phyloP scores from a whole-genome alignment of 345 rosid species.

The Balakata baccata region DNA sequence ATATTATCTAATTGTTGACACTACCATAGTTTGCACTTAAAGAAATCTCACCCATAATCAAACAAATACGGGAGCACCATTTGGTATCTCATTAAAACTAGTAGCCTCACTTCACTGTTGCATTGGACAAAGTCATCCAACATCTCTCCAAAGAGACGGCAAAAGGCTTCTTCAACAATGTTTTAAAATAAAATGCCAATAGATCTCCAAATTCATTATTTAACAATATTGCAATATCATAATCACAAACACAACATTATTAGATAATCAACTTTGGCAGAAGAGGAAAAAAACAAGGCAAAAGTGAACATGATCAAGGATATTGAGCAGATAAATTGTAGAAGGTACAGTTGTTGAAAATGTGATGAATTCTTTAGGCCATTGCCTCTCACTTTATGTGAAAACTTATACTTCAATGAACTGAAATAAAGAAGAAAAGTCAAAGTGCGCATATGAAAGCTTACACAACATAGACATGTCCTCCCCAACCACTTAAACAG shows the following conservation, averaged over 20 bases:
- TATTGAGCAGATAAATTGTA: background rate
- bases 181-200: background rate
- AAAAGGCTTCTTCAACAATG: background rate
- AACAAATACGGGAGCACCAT: background rate
- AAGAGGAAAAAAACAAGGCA: background rate
- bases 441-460: slow-evolving; percentile 21
- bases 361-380: background rate
- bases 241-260: background rate
- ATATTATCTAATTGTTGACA: background rate
- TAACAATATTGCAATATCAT: background rate
- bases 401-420: background rate
- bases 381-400: background rate
- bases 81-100: background rate
- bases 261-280: no score
- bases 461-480: slow-evolving; percentile 94
- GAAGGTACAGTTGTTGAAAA: background rate
- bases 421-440: background rate
- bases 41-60: background rate
- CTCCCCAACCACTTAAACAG: slow-evolving; percentile 99
- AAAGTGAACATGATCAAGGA: background rate
- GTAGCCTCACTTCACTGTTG: background rate
- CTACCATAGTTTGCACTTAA: background rate
- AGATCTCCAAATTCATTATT: background rate
- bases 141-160: background rate
- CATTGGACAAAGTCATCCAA: background rate